These are phyloP conservation scores for Lasiodiplodia sp. DNA, from an alignment of 2,329 filamentous ascomycete genomes.

Conservation along the genomic window DNA sequence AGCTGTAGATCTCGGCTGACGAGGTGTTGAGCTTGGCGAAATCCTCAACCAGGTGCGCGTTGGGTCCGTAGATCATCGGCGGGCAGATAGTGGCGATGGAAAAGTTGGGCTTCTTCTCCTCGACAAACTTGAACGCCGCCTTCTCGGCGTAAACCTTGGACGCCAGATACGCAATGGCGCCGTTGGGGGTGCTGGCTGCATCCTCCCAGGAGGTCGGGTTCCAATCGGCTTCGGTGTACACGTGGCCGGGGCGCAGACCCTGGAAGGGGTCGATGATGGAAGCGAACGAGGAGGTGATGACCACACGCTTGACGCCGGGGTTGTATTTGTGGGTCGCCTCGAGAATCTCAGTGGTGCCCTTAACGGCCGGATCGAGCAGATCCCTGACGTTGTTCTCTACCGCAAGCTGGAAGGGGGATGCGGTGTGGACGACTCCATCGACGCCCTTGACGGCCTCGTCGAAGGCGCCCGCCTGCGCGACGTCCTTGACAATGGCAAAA, in stretches of 20 bases:
- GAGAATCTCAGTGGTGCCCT: constrained; percentile 54
- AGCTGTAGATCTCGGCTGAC: constrained; percentile 11
- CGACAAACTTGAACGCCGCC: constrained; percentile 38
- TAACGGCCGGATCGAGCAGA: constrained; percentile 56
- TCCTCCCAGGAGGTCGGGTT: constrained; percentile 37
- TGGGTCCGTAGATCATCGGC: constrained; percentile 40
- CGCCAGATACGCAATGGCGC: constrained; percentile 36
- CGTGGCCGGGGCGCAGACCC: constrained; percentile 28
- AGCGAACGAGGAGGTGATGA: constrained; percentile 34
- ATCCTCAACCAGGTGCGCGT: constrained; percentile 19
- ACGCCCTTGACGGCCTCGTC: constrained; percentile 50
- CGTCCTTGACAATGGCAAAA: constrained; percentile 54
- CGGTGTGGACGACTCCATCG: constrained; percentile 56
- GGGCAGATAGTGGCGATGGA: constrained; percentile 38
- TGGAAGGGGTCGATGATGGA: constrained; percentile 5
- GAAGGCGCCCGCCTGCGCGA: constrained; percentile 49
- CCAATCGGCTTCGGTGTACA: constrained; percentile 40
- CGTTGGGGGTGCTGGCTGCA: constrained; percentile 34
- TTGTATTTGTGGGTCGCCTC: constrained; percentile 34
- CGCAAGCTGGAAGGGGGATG: constrained; percentile 40
- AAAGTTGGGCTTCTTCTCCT: constrained; percentile 36
- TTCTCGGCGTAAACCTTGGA: constrained; percentile 40
- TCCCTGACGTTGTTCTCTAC: constrained; percentile 27
- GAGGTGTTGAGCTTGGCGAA: constrained; percentile 20
- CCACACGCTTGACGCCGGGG: constrained; percentile 34